Percentiles rank a stretch among this genome's conserved stretches.
These are phyloP conservation scores for Vitis hybrid DNA, from an alignment of 177 flowering plant species.

Conservation along the genomic window DNA sequence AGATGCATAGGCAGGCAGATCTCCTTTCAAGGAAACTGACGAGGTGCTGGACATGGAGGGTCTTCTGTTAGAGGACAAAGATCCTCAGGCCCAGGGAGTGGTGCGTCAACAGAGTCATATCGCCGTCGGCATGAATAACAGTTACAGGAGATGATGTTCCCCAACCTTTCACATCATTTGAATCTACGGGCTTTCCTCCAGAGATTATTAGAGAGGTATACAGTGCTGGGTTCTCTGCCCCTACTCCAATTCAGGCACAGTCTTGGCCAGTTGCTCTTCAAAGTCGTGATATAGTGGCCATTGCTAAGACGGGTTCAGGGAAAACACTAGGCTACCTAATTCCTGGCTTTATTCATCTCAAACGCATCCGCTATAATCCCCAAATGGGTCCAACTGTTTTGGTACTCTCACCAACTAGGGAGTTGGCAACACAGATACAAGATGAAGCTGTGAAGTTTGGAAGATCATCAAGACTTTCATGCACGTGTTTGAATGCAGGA, in stretches of 20 bases:
- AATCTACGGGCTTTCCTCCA: constrained; percentile 75
- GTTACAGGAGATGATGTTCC: constrained; percentile 70
- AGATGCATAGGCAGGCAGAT: constrained; percentile 66
- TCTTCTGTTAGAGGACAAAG: constrained; percentile 35
- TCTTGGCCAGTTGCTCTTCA: constrained; percentile 93
- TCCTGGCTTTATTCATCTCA: constrained; percentile 84
- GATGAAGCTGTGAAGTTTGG: constrained; percentile 91
- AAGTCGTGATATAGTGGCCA: constrained; percentile 83
- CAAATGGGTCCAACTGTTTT: constrained; percentile 82
- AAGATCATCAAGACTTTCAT: constrained; percentile 70
- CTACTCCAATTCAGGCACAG: constrained; percentile 98
- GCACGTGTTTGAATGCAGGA: constrained; percentile 96
- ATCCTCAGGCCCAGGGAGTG: constrained; percentile 34
- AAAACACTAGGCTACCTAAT: constrained; percentile 89
- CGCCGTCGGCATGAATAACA: constrained; percentile 72
- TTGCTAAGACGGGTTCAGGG: constrained; percentile 98
- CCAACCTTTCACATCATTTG: constrained; percentile 75
- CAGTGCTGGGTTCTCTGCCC: constrained; percentile 79
- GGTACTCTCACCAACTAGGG: constrained; percentile 92
- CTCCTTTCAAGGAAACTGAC: constrained; percentile 74
- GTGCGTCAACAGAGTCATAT: constrained; percentile 60
- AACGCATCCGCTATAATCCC: constrained; percentile 54
- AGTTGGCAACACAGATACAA: constrained; percentile 92
- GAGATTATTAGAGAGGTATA: constrained; percentile 93
- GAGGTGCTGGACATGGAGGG: constrained; percentile 32